Base-by-base conservation (phyloP, 352 stramenopile genomes). In the Phytopythium aichiense region DNA sequence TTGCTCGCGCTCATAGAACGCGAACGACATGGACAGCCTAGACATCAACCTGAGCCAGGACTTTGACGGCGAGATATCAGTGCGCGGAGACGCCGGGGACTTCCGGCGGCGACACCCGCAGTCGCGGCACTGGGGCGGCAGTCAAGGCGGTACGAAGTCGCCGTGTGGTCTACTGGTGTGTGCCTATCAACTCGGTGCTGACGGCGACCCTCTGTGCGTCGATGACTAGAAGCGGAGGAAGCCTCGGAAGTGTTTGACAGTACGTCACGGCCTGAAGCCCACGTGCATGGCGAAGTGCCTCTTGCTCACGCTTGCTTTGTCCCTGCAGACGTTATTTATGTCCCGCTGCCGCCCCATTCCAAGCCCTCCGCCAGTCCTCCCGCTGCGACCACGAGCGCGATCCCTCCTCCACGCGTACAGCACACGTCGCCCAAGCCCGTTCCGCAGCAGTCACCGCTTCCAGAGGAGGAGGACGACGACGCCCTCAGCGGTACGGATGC, bases 201-300 rank as follows among this genome's bases (percentile, higher is more conserved):
- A 64, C 57, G 25, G 15, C 62, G 52, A 22, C 16, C 16, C 45
- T 70, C 64, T 46, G 46, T 64, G 18, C 23, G 40, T 37, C 52
- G 45, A 54, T 8, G 28, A 38, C n/a, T 35, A 88, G 78, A 70
- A 48, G 73, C 72, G 30, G 79, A 89, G 48, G 79, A 89, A 74
- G 66, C 71, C 37, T 89, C 79, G 30, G 76, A 89, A 64, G 73
- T 82, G 75, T 89, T 87, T 83, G 79, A 87, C 64, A 80, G 79
- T 89, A 55, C 58, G 79, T 78, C 28, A 5, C 20, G 12, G 8
- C 20, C 15, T 11, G 16, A 43, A 35, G 37, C 28, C 28, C 8
- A 37, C 4, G 23, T 55, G 56, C 43, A 25, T 55, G 54, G n/a
- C 7, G 52, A 22, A 22, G 30, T 16, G 13, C 20, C 28, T 12